Conservation (phyloP, 768 basidiomycete species). For the Pleurotus tuber-regium region DNA sequence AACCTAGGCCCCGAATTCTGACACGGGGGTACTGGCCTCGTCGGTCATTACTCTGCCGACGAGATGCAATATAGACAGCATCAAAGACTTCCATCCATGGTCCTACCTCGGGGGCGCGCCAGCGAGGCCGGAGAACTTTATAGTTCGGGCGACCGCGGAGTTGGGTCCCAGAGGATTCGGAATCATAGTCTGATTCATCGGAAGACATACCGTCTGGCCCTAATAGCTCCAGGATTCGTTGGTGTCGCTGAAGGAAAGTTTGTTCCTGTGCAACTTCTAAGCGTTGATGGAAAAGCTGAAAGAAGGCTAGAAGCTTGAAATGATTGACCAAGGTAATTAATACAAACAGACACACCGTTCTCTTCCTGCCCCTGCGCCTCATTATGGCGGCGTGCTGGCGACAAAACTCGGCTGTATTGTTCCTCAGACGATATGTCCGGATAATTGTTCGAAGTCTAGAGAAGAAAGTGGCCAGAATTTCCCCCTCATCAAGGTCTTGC, state of each 20-base stretch:
- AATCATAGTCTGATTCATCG: constrained; percentile 19
- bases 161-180: background rate
- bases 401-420: background rate
- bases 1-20: background rate
- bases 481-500: background rate
- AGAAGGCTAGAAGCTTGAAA: too few species aligned
- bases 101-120: constrained; percentile 15
- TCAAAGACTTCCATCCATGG: constrained; percentile 20
- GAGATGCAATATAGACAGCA: constrained; percentile 10
- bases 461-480: background rate
- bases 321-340: too few species aligned
- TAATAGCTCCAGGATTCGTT: constrained; percentile 17
- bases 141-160: constrained; percentile 5
- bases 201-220: constrained; percentile 24
- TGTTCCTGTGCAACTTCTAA: constrained; percentile 6
- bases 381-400: background rate
- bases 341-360: too few species aligned
- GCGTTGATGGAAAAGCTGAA: constrained; percentile 9
- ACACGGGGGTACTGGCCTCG: constrained; percentile 15
- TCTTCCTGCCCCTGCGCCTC: too few species aligned
- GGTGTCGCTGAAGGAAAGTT: constrained; percentile 13
- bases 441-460: constrained; percentile 3
- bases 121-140: constrained; percentile 12
- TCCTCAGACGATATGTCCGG: background rate
- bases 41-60: background rate